Base-by-base conservation (phyloP, 2,329 filamentous ascomycete genomes). In the Sporothrix pseudoabietina region DNA sequence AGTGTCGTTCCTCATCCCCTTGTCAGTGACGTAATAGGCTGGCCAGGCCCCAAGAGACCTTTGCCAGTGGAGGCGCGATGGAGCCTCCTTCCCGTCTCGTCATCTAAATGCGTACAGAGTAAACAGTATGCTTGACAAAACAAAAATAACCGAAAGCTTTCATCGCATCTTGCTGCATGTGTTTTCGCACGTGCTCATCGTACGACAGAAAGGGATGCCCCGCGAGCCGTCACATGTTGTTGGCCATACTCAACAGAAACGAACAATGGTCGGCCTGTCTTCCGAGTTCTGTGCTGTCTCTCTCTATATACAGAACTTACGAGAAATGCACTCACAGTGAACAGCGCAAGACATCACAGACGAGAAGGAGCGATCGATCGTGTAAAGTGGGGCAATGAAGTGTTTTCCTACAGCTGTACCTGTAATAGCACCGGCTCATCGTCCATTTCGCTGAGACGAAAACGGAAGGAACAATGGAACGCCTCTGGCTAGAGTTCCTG, bases 11-110 rank as follows among this genome's bases (percentile, higher is more conserved):
- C 26, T 16, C 65, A 52, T 69, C 66, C 47, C 66, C 54, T 69
- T 68, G 44, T 39, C 35, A 54, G 66, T 69, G 66, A 69, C 66
- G 66, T 69, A 69, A 69, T 69, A 55, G 47, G 66, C 66, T 19
- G 19, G 22, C 61, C 39, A 66, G 61, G 61, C 61, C 39, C 22
- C 14, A 12, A 16, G 12, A 65, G 22, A 16, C 3, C n/a, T 44
- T 16, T 16, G 9, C 30, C 68, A 44, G 52, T 52, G 52, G 22
- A 69, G 66, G 66, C 30, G 66, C 65, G 44, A 52, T 52, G 41
- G 41, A 52, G 65, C 16, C 8, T 52, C 22, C n/a, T 47, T 12
- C 39, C 61, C 10, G 30, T 47, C 61, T 30, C 39, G 61, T 66
- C 39, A 47, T 47, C 32, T 49, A 16, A 4, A 2, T n/a, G 8